Evolutionary conservation across 2,329 filamentous ascomycete species (phyloP).

Genomic region (Emergomyces africanus): DNA sequence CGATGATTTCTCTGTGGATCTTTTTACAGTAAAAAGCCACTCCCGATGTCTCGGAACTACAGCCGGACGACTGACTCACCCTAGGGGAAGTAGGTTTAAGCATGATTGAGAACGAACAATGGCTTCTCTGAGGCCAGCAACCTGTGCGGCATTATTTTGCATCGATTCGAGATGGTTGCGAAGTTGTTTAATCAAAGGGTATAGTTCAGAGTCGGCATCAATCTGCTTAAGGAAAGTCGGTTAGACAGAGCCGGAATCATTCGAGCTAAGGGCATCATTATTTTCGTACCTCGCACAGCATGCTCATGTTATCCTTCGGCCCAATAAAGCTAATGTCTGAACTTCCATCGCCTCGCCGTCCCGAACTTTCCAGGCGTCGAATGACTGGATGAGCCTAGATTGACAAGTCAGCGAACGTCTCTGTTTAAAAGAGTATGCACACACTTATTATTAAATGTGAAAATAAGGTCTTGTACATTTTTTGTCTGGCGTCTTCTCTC

Average conservation of each 20-base stretch:
- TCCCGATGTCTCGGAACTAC: not conserved
- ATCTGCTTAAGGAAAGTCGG: constrained; percentile 11
- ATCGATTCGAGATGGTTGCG: constrained; percentile 33
- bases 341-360: constrained; percentile 8
- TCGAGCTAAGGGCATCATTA: not conserved
- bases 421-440: not conserved
- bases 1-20: not conserved
- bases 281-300: constrained; percentile 22
- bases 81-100: constrained; percentile 9
- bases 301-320: constrained; percentile 14
- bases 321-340: constrained; percentile 19
- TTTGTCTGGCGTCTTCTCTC: constrained; percentile 30
- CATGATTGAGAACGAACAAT: constrained; percentile 20
- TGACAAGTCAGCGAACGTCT: not conserved
- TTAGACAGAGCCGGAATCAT: not conserved
- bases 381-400: constrained; percentile 29
- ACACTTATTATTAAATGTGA: not conserved
- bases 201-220: constrained; percentile 25
- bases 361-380: constrained; percentile 20
- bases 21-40: not conserved
- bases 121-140: constrained; percentile 25
- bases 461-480: constrained; percentile 18
- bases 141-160: constrained; percentile 28
- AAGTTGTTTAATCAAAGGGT: constrained; percentile 26
- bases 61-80: constrained; percentile 7